Evolutionary conservation across 108 stramenopile genomes (phyloP).

Genomic region (Skeletonema menzelii): DNA sequence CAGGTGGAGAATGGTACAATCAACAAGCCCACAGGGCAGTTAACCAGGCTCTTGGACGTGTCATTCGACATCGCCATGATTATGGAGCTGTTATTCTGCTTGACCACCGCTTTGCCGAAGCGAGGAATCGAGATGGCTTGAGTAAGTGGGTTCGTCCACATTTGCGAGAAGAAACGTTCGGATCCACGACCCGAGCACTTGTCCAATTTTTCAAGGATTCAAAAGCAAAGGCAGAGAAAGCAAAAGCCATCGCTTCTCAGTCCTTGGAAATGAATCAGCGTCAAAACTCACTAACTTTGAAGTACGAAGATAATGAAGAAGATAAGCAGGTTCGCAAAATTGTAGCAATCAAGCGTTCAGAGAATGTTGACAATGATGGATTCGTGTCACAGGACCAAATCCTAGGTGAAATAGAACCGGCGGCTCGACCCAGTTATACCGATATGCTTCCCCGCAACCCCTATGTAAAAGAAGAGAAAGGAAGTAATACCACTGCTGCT

Average conservation of each 20-base stretch:
- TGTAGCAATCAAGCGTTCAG: slow-evolving; percentile 4
- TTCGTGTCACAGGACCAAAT: slow-evolving; percentile 1
- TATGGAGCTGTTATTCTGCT: slow-evolving; percentile 95
- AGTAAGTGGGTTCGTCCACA: slow-evolving; percentile 87
- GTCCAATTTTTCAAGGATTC: slow-evolving; percentile 70
- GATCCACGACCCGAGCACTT: slow-evolving; percentile 51
- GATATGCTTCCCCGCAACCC: not conserved
- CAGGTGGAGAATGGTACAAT: slow-evolving; percentile 96
- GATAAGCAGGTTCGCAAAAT: not conserved
- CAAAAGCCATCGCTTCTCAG: slow-evolving; percentile 11
- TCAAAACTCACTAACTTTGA: slow-evolving; percentile 29
- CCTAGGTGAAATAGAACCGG: not conserved
- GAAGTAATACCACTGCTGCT: not conserved
- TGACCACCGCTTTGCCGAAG: slow-evolving; percentile 89
- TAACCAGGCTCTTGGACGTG: slow-evolving; percentile 98
- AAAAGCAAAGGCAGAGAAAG: slow-evolving; percentile 52
- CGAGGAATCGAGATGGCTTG: slow-evolving; percentile 68
- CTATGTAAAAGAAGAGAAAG: not conserved
- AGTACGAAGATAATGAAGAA: slow-evolving; percentile 2
- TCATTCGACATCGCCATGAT: slow-evolving; percentile 96
- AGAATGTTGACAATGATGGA: slow-evolving; percentile 16
- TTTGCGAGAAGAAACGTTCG: slow-evolving; percentile 74
- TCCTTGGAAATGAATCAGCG: slow-evolving; percentile 35
- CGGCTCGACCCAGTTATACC: not conserved
- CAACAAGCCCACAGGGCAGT: slow-evolving; percentile 97